A percentile compares a stretch with the other conserved stretches of the same genome.
Evolutionary conservation across 345 rosid species (phyloP).

Genomic region (Noccaea bulbosa): DNA sequence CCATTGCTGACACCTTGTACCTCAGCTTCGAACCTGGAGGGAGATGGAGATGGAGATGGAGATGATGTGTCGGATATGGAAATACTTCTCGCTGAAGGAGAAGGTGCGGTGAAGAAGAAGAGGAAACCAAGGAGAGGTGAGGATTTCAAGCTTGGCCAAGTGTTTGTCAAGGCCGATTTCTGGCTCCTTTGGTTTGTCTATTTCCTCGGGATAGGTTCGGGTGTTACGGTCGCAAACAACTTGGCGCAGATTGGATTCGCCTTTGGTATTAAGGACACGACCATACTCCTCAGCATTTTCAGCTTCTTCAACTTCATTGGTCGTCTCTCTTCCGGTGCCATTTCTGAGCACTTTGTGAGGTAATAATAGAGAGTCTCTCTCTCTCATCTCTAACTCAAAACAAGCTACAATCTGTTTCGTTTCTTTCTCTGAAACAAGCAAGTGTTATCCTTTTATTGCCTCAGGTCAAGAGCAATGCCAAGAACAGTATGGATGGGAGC

Average conservation of each 20-base stretch:
- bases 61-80: slow-evolving; percentile 61
- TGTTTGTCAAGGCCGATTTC: slow-evolving; percentile 85
- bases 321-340: slow-evolving; percentile 82
- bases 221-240: slow-evolving; percentile 86
- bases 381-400: neutral
- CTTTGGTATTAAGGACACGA: slow-evolving; percentile 73
- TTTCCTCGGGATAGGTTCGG: slow-evolving; percentile 92
- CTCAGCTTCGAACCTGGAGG: slow-evolving; percentile 67
- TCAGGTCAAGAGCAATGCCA: slow-evolving; percentile 68
- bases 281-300: slow-evolving; percentile 69
- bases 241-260: slow-evolving; percentile 92
- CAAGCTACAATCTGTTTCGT: neutral
- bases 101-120: slow-evolving; percentile 82
- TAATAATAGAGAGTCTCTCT: slow-evolving; percentile 36
- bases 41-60: slow-evolving; percentile 52
- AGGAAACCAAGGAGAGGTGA: slow-evolving; percentile 83
- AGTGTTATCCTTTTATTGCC: slow-evolving; percentile 2
- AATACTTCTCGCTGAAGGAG: slow-evolving; percentile 70
- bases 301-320: slow-evolving; percentile 89
- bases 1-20: slow-evolving; percentile 71
- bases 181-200: slow-evolving; percentile 94
- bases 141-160: slow-evolving; percentile 79
- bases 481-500: slow-evolving; percentile 80
- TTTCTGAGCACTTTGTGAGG: slow-evolving; percentile 94
- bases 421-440: neutral